Conservation (phyloP, 176 grass and related monocot genomes). For the Bromus sterilis region DNA sequence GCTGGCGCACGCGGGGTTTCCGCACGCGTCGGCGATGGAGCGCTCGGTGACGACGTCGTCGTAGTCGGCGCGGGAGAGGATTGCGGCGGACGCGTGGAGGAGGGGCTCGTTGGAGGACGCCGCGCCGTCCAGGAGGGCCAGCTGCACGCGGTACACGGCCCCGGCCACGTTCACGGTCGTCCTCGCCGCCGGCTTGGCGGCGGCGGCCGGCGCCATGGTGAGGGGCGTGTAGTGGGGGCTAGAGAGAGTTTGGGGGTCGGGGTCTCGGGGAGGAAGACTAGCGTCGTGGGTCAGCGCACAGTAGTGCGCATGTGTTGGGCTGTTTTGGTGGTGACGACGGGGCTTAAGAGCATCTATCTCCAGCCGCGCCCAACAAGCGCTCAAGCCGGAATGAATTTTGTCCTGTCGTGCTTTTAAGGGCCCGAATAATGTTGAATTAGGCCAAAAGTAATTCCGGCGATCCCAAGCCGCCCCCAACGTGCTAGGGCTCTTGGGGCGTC, state of each 20-base stretch:
- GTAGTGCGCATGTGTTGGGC: not conserved
- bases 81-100: constrained; percentile 24
- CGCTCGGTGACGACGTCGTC: constrained; percentile 73
- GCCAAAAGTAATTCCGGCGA: too few relatives aligned
- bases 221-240: not conserved
- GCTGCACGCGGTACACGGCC: constrained; percentile 46
- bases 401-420: too few relatives aligned
- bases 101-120: constrained; percentile 31
- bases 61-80: constrained; percentile 78
- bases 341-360: too few relatives aligned
- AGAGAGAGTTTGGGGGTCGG: not conserved
- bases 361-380: too few relatives aligned
- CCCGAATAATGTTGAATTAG: too few relatives aligned
- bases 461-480: too few relatives aligned
- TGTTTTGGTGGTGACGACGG: not conserved
- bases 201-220: constrained; percentile 4
- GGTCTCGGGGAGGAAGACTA: not conserved
- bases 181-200: not conserved
- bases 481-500: too few relatives aligned
- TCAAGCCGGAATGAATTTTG: too few relatives aligned
- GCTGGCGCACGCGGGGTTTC: constrained; percentile 35
- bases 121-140: constrained; percentile 52
- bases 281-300: not conserved
- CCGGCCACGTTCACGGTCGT: constrained; percentile 8
- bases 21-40: constrained; percentile 50